These are phyloP conservation scores for Neofusicoccum ribis DNA, from an alignment of 2,329 filamentous ascomycete genomes.

Conservation along the genomic window DNA sequence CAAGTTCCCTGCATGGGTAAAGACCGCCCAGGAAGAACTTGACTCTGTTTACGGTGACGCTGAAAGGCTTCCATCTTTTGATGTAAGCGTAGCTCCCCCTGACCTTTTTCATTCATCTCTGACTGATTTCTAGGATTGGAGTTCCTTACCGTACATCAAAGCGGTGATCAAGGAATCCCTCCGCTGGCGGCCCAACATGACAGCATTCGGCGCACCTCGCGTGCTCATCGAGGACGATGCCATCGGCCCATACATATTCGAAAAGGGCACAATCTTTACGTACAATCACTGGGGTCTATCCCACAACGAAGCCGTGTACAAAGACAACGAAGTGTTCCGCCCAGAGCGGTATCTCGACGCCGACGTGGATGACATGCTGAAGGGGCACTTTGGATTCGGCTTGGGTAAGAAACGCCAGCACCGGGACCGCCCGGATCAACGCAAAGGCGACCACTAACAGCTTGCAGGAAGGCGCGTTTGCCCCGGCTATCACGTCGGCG, in stretches of 20 bases:
- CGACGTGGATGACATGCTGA: neutral
- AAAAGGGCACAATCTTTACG: neutral
- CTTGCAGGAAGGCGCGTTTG: neutral
- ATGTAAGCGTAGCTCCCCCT: neutral
- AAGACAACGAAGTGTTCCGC: neutral
- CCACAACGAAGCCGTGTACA: neutral
- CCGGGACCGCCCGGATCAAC: no score
- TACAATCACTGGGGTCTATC: neutral
- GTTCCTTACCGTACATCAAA: neutral
- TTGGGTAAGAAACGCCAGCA: neutral
- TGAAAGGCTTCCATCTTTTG: neutral
- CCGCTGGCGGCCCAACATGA: neutral
- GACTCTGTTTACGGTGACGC: neutral
- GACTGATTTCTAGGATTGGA: neutral
- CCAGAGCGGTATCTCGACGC: neutral
- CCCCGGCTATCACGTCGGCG: neutral
- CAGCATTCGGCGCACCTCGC: neutral
- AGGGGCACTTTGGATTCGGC: neutral
- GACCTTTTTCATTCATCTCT: no score
- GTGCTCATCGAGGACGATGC: neutral
- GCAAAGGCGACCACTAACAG: neutral
- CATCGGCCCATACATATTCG: neutral
- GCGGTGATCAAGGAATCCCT: neutral
- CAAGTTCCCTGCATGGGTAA: neutral
- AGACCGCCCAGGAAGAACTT: neutral